phyloP scores from a whole-genome alignment of 1,284 basidiomycete genomes.

The Phenoliferia sp. region DNA sequence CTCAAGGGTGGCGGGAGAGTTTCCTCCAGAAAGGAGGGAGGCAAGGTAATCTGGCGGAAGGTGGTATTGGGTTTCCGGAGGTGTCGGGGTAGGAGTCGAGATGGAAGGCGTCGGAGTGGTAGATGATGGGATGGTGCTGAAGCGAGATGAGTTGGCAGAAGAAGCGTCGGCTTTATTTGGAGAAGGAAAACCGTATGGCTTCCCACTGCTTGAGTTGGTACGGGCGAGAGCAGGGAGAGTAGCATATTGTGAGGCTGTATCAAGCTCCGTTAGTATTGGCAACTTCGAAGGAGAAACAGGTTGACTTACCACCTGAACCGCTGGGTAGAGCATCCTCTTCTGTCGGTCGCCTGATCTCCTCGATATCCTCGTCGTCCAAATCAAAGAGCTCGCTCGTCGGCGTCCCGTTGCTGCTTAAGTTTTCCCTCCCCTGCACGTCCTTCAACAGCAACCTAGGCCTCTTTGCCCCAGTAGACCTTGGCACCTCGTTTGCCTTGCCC shows the following conservation, averaged over 20 bases:
- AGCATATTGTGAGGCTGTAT: conserved; percentile 9
- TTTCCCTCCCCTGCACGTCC: conserved; percentile 45
- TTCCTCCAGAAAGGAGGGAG: not conserved
- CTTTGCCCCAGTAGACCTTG: conserved; percentile 46
- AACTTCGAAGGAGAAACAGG: too few relatives aligned
- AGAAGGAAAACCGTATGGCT: not conserved
- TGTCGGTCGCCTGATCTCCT: conserved; percentile 28
- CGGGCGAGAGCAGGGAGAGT: not conserved
- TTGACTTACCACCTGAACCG: too few relatives aligned
- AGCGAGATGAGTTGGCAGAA: conserved; percentile 24
- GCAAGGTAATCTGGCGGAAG: conserved; percentile 8
- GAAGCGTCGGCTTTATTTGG: not conserved
- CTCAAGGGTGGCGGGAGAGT: conserved; percentile 6
- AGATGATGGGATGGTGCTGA: conserved; percentile 16
- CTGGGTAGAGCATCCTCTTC: conserved; percentile 20
- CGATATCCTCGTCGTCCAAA: conserved; percentile 42
- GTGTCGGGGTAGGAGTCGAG: not conserved
- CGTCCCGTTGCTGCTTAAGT: conserved; percentile 5
- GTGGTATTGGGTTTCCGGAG: not conserved
- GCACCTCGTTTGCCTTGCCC: conserved; percentile 19
- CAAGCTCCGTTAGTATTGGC: too few relatives aligned
- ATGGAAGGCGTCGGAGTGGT: conserved; percentile 11
- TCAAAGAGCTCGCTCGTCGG: conserved; percentile 12
- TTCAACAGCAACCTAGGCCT: conserved; percentile 60
- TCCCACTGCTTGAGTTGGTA: not conserved